Percentiles rank a stretch among this genome's conserved stretches.
phyloP scores from a whole-genome alignment of 108 stramenopile genomes.

The Cyclotella atomus region DNA sequence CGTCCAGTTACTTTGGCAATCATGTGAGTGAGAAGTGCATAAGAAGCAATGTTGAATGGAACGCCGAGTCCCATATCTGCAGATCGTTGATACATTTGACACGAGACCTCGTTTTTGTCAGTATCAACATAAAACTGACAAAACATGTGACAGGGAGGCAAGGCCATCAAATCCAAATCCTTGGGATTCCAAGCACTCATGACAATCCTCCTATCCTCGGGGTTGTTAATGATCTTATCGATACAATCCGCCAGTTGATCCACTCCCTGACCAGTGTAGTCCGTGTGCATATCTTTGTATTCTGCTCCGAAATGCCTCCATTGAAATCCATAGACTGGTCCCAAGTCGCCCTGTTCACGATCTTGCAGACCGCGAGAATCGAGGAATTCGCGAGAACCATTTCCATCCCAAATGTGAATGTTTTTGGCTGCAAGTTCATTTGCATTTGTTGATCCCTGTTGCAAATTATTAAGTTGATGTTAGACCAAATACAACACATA shows the following conservation, averaged over 20 bases:
- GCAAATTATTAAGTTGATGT: neutral
- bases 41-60: conserved; percentile 99
- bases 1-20: conserved; percentile 93
- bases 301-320: conserved; percentile 99
- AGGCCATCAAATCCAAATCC: conserved; percentile 93
- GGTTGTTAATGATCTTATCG: conserved; percentile 94
- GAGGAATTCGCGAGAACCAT: conserved; percentile 98
- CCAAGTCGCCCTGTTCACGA: conserved; percentile 98
- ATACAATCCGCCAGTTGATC: conserved; percentile 98
- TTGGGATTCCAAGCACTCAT: conserved; percentile 99
- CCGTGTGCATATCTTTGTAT: conserved; percentile 96
- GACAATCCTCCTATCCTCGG: conserved; percentile 96
- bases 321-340: conserved; percentile 99
- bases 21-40: conserved; percentile 94
- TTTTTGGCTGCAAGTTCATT: conserved; percentile 93
- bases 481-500: neutral
- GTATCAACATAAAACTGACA: conserved; percentile 98
- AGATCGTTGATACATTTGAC: conserved; percentile 99
- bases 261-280: conserved; percentile 98
- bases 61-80: conserved; percentile 99
- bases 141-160: conserved; percentile 99
- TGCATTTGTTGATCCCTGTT: conserved; percentile 93
- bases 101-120: conserved; percentile 93
- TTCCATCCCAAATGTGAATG: conserved; percentile 99
- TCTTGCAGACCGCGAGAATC: conserved; percentile 91